A percentile compares a stretch with the other conserved stretches of the same genome.
Conservation (phyloP, 139 green algal genomes). For the Pleodorina starrii region DNA sequence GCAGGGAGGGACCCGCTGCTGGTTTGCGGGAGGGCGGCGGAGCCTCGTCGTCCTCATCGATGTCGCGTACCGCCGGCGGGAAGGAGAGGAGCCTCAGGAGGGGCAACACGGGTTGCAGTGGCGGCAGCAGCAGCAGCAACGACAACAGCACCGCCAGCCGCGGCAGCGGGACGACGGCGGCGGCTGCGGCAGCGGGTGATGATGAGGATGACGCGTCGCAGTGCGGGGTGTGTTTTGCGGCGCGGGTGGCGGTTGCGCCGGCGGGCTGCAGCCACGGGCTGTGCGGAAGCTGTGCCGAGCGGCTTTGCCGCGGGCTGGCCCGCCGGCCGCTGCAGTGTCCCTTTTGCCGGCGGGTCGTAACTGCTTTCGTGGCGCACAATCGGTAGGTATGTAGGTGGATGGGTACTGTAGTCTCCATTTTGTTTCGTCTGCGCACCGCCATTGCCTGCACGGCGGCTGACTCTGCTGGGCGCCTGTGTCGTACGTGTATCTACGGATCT, state of each 20-base stretch:
- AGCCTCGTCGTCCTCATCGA: too few relatives aligned
- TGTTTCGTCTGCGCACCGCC: too few relatives aligned
- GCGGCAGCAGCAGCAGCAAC: neutral
- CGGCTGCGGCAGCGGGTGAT: neutral
- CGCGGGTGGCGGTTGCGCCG: neutral
- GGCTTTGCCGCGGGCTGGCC: neutral
- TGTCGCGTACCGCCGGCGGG: too few relatives aligned
- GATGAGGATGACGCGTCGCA: neutral
- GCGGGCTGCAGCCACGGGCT: neutral
- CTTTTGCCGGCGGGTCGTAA: neutral
- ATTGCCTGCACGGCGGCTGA: too few relatives aligned
- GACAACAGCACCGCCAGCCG: neutral
- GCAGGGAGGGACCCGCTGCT: too few relatives aligned
- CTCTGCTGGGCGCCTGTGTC: too few relatives aligned
- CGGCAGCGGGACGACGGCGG: neutral
- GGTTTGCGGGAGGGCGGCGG: too few relatives aligned
- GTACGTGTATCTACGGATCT: too few relatives aligned
- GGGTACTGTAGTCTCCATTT: too few relatives aligned
- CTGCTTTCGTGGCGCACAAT: neutral
- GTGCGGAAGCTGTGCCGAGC: neutral
- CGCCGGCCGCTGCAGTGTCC: neutral
- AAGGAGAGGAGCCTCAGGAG: neutral
- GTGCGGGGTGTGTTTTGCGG: constrained; percentile 10
- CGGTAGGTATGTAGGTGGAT: too few relatives aligned
- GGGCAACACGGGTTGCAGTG: neutral